phyloP scores from a whole-genome alignment of 306 rosid species.

The Abrus precatorius region DNA sequence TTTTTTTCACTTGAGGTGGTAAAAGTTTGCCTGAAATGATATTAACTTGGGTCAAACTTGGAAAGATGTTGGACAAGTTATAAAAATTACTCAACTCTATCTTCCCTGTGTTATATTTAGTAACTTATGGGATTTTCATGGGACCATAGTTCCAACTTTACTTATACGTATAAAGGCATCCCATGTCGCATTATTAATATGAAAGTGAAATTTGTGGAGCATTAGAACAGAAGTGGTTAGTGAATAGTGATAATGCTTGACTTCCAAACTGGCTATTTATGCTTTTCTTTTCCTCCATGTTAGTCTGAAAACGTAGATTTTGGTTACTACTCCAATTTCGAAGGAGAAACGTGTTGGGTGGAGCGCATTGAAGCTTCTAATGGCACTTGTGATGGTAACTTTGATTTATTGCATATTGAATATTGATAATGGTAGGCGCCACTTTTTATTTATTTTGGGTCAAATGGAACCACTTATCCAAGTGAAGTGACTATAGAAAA shows the following conservation, averaged over 20 bases:
- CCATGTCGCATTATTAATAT: not conserved
- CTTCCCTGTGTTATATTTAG: not conserved
- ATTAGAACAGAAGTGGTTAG: too few relatives aligned
- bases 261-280: not conserved
- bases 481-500: not conserved
- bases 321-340: not conserved
- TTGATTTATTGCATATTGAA: not conserved
- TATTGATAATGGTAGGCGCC: not conserved
- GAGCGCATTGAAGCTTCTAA: slow-evolving; percentile 27
- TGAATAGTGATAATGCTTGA: not conserved
- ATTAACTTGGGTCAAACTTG: not conserved
- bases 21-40: not conserved
- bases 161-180: not conserved
- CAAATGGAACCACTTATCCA: not conserved
- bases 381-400: slow-evolving; percentile 11
- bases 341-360: slow-evolving; percentile 8
- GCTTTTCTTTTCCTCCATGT: not conserved
- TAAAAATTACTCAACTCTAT: not conserved
- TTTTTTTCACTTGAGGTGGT: not conserved
- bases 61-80: slow-evolving; percentile 10
- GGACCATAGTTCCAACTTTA: not conserved
- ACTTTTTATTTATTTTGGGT: not conserved
- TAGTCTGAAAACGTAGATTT: slow-evolving; percentile 2
- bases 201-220: slow-evolving; percentile 7
- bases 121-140: slow-evolving; percentile 23